Evolutionary conservation across 2,329 filamentous ascomycete species (phyloP), one percentile per base, ranked within the genome.

Genomic region (Ophiosphaerella narmari): DNA sequence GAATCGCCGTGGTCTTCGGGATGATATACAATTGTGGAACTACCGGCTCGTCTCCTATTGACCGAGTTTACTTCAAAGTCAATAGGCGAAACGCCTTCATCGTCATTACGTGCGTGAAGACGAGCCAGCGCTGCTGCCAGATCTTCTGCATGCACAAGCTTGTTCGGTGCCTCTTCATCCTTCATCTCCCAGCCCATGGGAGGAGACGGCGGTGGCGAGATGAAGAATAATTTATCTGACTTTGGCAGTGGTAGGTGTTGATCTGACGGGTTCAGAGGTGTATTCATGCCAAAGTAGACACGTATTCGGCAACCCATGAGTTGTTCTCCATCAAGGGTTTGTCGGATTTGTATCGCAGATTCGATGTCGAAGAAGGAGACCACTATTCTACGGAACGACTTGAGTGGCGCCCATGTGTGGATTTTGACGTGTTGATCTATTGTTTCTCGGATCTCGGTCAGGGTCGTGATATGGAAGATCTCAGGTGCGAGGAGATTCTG

Each of bases 331-430:
- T 94, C 89, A 74, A 91, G 89, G 47, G 87, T 79, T 59, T 84
- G 78, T 56, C 88, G 86, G 48, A 93, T 87, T 48, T 80, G 78
- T 62, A 90, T 85, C 48, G 90, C 89, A 46, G 87, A 83, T 45
- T 86, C 82, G 64, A 82, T 79, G 53, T 85, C 84, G 74, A 82
- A 86, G 79, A 94, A 93, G 60, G 88, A 90, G 54, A 89, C 84
- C 62, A 93, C 81, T 66, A 94, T 91, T 71, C 90, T 87, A 57
- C 87, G 84, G 80, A 94, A 91, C 6, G 88, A 91, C 72, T 90
- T 90, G 55, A 94, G 82, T 0, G 90, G 90, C 9, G 88, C 84
- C 81, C 89, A 94, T 51, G 87, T 85, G 75, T 90, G 86, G 57
- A 93, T 85, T 43, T 85, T 80, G 2, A 88, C 87, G n/a, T 86